phyloP scores from a whole-genome alignment of 139 green algal genomes.

The Nannochloris sp. region DNA sequence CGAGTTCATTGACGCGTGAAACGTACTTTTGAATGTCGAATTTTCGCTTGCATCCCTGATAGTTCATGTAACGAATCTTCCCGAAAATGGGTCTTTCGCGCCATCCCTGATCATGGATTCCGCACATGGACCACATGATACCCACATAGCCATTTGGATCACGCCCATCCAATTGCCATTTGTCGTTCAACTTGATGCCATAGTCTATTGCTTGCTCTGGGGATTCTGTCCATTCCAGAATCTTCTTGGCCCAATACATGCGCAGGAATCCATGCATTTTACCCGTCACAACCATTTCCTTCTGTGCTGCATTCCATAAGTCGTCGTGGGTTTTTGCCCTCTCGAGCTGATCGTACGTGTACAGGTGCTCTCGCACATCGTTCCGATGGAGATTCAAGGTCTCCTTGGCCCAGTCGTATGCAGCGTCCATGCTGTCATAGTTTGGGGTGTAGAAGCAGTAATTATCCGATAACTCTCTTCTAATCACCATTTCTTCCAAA shows the following conservation, averaged over 20 bases:
- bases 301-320: conserved; percentile 90
- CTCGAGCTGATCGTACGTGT: conserved; percentile 68
- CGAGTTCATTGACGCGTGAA: conserved; percentile 17
- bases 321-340: conserved; percentile 81
- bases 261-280: conserved; percentile 99
- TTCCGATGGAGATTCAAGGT: conserved; percentile 56
- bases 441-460: conserved; percentile 75
- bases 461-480: conserved; percentile 91
- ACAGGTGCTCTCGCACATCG: conserved; percentile 60
- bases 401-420: conserved; percentile 71
- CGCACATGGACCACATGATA: conserved; percentile 87
- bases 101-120: conserved; percentile 93
- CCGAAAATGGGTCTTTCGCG: conserved; percentile 86
- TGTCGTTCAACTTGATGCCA: conserved; percentile 87
- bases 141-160: conserved; percentile 86
- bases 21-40: conserved; percentile 81
- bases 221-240: conserved; percentile 83
- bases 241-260: conserved; percentile 99
- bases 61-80: conserved; percentile 98
- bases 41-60: conserved; percentile 89
- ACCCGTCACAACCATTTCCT: conserved; percentile 78
- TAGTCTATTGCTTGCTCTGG: conserved; percentile 73
- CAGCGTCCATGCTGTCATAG: conserved; percentile 78
- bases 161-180: conserved; percentile 70
- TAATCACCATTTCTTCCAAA: conserved; percentile 89